phyloP scores from a whole-genome alignment of 495 filamentous ascomycete genomes.

The Platismatia glauca region DNA sequence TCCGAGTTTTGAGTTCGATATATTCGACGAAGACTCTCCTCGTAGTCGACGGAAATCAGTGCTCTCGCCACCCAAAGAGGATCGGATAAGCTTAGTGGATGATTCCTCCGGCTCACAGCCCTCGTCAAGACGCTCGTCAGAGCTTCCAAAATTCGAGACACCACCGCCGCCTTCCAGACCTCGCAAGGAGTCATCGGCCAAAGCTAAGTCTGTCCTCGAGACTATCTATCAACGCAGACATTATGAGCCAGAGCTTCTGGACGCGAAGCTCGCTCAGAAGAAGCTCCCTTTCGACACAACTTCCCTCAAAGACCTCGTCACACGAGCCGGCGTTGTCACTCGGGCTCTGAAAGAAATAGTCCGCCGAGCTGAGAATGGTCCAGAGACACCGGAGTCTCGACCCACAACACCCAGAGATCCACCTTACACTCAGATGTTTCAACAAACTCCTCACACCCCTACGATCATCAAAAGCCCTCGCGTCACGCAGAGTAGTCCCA shows the following conservation, averaged over 20 bases:
- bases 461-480: conserved; percentile 32
- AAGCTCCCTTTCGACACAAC: conserved; percentile 90
- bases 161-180: conserved; percentile 21
- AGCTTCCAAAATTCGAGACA: conserved; percentile 14
- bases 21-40: conserved; percentile 51
- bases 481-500: conserved; percentile 23
- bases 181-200: conserved; percentile 48
- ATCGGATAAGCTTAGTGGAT: conserved; percentile 8
- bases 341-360: conserved; percentile 66
- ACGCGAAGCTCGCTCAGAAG: conserved; percentile 44
- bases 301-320: conserved; percentile 77
- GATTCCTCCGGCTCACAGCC: conserved; percentile 10
- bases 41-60: conserved; percentile 18
- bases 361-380: conserved; percentile 66
- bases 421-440: conserved; percentile 54
- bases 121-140: conserved; percentile 13
- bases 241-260: conserved; percentile 38
- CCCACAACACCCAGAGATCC: conserved; percentile 41
- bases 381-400: conserved; percentile 47
- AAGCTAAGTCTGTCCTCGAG: conserved; percentile 73
- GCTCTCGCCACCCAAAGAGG: conserved; percentile 15
- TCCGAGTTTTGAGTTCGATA: conserved; percentile 46
- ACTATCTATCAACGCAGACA: conserved; percentile 60
- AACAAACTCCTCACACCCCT: conserved; percentile 42
- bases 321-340: conserved; percentile 68